A percentile compares a stretch with the other conserved stretches of the same genome.
These are phyloP conservation scores for Beverwykella pulmonaria DNA, from an alignment of 495 filamentous ascomycete species.

Conservation along the genomic window DNA sequence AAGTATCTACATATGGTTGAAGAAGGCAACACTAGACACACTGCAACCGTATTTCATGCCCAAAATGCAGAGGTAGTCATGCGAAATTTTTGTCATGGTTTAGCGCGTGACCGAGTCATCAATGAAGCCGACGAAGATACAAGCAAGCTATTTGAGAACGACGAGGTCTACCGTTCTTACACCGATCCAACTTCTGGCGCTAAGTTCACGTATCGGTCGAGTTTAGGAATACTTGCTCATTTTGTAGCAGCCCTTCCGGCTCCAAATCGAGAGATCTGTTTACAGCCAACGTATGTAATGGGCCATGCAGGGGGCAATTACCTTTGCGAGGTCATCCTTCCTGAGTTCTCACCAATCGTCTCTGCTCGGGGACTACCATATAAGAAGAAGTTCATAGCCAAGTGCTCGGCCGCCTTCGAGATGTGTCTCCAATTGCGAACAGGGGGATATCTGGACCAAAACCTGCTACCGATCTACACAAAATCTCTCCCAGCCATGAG, in stretches of 20 bases:
- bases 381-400: constrained; percentile 73
- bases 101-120: constrained; percentile 77
- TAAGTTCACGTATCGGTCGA: constrained; percentile 75
- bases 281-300: constrained; percentile 64
- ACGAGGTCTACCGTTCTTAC: constrained; percentile 59
- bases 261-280: constrained; percentile 56
- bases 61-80: constrained; percentile 59
- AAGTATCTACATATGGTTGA: constrained; percentile 86
- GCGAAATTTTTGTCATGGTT: constrained; percentile 69
- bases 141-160: constrained; percentile 57
- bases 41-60: constrained; percentile 59
- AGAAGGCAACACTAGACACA: constrained; percentile 62
- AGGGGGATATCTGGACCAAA: constrained; percentile 67
- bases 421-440: constrained; percentile 72
- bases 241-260: constrained; percentile 60
- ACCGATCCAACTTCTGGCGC: constrained; percentile 71
- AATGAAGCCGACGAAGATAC: constrained; percentile 62
- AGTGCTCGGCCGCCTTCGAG: constrained; percentile 87
- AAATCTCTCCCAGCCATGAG: constrained; percentile 81
- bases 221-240: constrained; percentile 65
- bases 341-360: constrained; percentile 71
- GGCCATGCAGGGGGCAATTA: constrained; percentile 61
- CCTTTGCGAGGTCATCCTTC: constrained; percentile 79
- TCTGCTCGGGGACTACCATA: constrained; percentile 63
- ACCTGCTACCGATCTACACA: constrained; percentile 72